Evolutionary conservation across 2,329 filamentous ascomycete species (phyloP), one percentile per base, ranked within the genome.

Genomic region (Xylaria sp.): DNA sequence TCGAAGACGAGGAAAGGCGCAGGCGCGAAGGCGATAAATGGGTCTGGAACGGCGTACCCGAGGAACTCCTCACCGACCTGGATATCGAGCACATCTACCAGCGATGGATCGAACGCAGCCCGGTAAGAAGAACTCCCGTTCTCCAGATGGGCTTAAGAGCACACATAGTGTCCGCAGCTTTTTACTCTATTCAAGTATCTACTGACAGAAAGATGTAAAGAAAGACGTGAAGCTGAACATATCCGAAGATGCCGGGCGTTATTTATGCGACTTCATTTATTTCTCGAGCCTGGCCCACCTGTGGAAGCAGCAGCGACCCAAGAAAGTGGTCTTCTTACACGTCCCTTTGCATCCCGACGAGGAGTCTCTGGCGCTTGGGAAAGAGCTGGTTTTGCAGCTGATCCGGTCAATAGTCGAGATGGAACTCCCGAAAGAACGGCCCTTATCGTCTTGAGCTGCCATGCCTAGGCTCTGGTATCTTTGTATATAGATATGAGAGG

Each of bases 211-310:
- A 24, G n/a, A 3, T 7, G n/a, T 7, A 22, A 43, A 56, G 48
- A 55, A 50, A 5, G 50, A 52, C 50, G 76, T 76, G 63, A 69
- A 81, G 57, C 69, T 86, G 7, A 78, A 83, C 26, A 74, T 89
- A 38, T 91, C 87, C 0, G 80, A 85, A 40, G 86, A 92, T 61
- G 84, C 89, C 0, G 89, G 89, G 2, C 81, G 80, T 18, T 92
- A 88, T 69, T 76, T 92, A 16, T 92, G 89, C 71, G 89, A 92
- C 67, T 92, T 90, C 66, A 91, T 89, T 61, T 90, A 88, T 70
- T 91, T 85, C 71, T 85, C 83, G 6, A 89, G 85, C 56, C 70
- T 91, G 62, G 78, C 87, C 18, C 74, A 85, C 53, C 72, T 85
- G 34, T 76, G 74, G 63, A 80, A 78, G 66, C 70, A 75, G 43